Evolutionary conservation across 2,329 filamentous ascomycete species (phyloP).

Genomic region (Ascochyta lentis): DNA sequence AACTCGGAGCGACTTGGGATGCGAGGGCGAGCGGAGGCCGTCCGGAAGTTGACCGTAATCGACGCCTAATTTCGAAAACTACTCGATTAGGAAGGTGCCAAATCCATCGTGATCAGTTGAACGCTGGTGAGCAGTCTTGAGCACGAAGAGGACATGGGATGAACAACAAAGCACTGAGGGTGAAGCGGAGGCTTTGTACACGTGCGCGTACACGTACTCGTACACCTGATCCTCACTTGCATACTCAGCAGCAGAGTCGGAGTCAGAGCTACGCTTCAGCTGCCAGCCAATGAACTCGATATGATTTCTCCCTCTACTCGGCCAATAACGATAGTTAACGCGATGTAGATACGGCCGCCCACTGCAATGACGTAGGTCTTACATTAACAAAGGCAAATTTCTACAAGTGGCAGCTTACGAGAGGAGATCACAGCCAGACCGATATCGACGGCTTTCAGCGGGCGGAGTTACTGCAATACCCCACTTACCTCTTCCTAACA

Average conservation of each 20-base stretch:
- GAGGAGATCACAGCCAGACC: not conserved
- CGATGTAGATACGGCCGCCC: not conserved
- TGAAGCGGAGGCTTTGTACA: not conserved
- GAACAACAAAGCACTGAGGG: not conserved
- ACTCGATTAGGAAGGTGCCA: not conserved
- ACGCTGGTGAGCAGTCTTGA: not conserved
- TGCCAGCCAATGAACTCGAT: not conserved
- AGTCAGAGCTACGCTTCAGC: not conserved
- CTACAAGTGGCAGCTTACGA: not conserved
- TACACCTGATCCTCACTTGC: not conserved
- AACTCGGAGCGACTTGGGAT: not conserved
- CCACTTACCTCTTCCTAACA: constrained; percentile 14
- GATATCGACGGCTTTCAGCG: not conserved
- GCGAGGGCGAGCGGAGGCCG: constrained; percentile 5
- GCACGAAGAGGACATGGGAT: not conserved
- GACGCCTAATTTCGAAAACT: not conserved
- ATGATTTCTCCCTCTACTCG: too few relatives aligned
- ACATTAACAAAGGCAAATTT: not conserved
- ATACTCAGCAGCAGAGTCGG: not conserved
- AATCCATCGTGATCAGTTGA: not conserved
- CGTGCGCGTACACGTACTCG: not conserved
- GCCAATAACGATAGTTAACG: not conserved
- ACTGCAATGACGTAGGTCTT: not conserved
- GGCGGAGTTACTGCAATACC: not conserved
- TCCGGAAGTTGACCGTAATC: constrained; percentile 7